These are phyloP conservation scores for Trametes elegans DNA, from an alignment of 768 basidiomycete species.

Conservation along the genomic window DNA sequence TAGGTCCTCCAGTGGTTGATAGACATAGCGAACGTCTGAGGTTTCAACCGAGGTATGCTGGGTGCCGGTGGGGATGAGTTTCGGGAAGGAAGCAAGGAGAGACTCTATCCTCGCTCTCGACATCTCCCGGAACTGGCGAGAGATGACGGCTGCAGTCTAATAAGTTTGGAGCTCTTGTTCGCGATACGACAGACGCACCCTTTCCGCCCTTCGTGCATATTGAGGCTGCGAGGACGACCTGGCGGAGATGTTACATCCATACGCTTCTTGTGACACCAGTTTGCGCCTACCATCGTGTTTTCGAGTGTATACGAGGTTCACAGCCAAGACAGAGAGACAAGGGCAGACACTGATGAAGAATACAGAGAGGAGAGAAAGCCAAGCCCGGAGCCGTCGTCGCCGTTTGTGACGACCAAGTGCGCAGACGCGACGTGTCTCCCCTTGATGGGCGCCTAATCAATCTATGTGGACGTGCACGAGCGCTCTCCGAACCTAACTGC, in stretches of 20 bases:
- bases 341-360: neutral
- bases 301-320: neutral
- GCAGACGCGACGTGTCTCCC: constrained; percentile 15
- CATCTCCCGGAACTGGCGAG: constrained; percentile 95
- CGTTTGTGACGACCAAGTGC: constrained; percentile 6
- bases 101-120: constrained; percentile 90
- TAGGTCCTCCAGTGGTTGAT: constrained; percentile 93
- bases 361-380: neutral
- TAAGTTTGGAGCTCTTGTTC: neutral
- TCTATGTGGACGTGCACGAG: too few species aligned
- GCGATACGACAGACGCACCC: constrained; percentile 40
- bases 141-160: constrained; percentile 72
- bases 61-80: constrained; percentile 90
- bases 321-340: neutral
- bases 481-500: neutral
- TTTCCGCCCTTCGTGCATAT: constrained; percentile 96
- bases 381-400: constrained; percentile 3
- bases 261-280: neutral
- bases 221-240: constrained; percentile 93
- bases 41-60: constrained; percentile 98
- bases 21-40: constrained; percentile 92
- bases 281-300: constrained; percentile 7
- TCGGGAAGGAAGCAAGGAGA: constrained; percentile 94
- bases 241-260: neutral
- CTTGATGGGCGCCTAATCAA: constrained; percentile 4